Conservation (phyloP, 306 rosid species). For the Abrus pulchellus region DNA sequence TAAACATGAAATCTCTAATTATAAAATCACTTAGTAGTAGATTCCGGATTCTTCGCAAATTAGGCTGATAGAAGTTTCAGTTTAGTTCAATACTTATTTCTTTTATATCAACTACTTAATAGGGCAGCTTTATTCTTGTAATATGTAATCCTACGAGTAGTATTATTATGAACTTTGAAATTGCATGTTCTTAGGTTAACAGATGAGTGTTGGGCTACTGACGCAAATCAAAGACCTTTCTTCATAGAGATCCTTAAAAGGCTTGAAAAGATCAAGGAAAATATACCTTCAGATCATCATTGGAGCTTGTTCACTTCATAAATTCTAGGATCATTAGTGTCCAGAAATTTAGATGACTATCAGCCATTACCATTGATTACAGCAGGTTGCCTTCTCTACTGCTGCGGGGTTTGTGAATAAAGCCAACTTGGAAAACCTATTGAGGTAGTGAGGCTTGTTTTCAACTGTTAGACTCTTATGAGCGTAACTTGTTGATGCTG, state of each 20-base stretch:
- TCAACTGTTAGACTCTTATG: constrained; percentile 45
- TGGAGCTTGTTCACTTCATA: constrained; percentile 73
- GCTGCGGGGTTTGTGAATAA: constrained; percentile 48
- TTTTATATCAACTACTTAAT: not conserved
- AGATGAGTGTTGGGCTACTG: constrained; percentile 79
- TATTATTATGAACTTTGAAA: constrained; percentile 16
- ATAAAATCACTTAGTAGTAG: not conserved
- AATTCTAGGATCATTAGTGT: constrained; percentile 26
- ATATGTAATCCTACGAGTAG: constrained; percentile 2
- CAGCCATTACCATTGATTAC: constrained; percentile 32
- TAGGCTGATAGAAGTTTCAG: not conserved
- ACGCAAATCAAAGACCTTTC: constrained; percentile 78
- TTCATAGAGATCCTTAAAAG: constrained; percentile 86
- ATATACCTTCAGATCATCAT: constrained; percentile 74
- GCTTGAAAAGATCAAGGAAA: constrained; percentile 83
- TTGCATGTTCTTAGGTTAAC: constrained; percentile 65
- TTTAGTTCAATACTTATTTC: constrained; percentile 12
- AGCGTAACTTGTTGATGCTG: constrained; percentile 36
- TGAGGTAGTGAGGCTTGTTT: constrained; percentile 31
- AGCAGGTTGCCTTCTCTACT: constrained; percentile 8
- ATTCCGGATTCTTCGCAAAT: constrained; percentile 1
- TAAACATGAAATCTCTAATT: constrained; percentile 27
- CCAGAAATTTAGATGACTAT: constrained; percentile 45
- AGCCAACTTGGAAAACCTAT: constrained; percentile 39
- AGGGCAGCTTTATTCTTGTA: constrained; percentile 1